Conservation (phyloP, 1,139 yeast genomes). For the Yamadazyma sp. region DNA sequence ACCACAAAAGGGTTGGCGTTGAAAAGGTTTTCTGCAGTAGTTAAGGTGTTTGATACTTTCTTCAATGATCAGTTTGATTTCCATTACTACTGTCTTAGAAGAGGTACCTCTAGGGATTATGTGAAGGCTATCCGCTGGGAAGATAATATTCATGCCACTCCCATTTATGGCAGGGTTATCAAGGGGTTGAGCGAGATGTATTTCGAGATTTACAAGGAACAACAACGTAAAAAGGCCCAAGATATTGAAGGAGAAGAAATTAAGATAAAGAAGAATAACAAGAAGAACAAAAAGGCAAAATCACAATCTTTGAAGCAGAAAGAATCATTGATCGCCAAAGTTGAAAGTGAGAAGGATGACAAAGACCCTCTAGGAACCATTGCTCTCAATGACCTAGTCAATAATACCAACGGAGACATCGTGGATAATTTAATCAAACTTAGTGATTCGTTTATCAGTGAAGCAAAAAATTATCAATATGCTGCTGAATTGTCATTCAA, state of each 20-base stretch:
- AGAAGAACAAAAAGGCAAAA: conserved; percentile 34
- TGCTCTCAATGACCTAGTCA: conserved; percentile 27
- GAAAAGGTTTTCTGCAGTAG: conserved; percentile 72
- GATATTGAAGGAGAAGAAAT: conserved; percentile 19
- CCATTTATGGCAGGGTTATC: conserved; percentile 69
- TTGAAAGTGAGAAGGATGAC: conserved; percentile 46
- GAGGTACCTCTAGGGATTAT: conserved; percentile 88
- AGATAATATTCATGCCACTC: conserved; percentile 65
- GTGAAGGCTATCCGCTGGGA: conserved; percentile 79
- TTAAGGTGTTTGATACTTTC: conserved; percentile 68
- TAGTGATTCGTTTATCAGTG: conserved; percentile 33
- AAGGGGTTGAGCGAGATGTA: conserved; percentile 64
- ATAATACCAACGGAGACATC: conserved; percentile 24
- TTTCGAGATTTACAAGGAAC: conserved; percentile 42
- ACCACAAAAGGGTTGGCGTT: conserved; percentile 68
- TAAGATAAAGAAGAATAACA: conserved; percentile 25
- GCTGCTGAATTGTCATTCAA: conserved; percentile 42
- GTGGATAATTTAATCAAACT: conserved; percentile 31
- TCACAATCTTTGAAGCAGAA: conserved; percentile 38
- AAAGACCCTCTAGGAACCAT: conserved; percentile 51
- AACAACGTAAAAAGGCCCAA: conserved; percentile 19
- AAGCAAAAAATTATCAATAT: conserved; percentile 32
- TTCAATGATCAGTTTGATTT: conserved; percentile 88
- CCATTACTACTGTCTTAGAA: conserved; percentile 88
- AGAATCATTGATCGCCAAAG: conserved; percentile 39